Evolutionary conservation across 768 basidiomycete species (phyloP), one percentile per base, ranked within the genome.

Genomic region (Lactarius hengduanensis): DNA sequence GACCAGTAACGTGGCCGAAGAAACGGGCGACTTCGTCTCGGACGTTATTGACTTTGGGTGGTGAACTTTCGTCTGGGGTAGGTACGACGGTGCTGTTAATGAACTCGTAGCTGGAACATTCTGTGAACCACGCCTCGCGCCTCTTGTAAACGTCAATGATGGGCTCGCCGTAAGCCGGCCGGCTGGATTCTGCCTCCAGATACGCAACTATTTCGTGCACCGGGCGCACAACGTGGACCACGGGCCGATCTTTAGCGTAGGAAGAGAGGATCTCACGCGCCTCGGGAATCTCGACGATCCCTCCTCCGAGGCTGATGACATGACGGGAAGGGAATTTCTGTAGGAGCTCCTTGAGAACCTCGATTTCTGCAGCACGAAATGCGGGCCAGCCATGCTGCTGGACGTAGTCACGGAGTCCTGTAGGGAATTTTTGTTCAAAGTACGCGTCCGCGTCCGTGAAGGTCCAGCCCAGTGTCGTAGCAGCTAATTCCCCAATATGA

Each of bases 241-340:
- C 92, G 7, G 87, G 85, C 4, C 92, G 91, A 22, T 74, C 80
- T 38, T 76, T 77, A 36, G 81, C 81, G 74, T 92, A 95, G 20
- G 81, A 76, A 75, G 87, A 83, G 66, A 99, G 80, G 4, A 92
- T 72, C 20, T 90, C 80, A 36, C 96, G 81, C 15, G 93, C 90
- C 50, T 80, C 83, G 1, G 87, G 82, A 0, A 87, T 91, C 77
- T 99, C 96, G 36, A 98, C 93, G 64, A 98, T 87, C 0, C 96
- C 96, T 4, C 97, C 97, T 3, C 97, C 96, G 22, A 97, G 86
- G 69, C 91, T 94, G 75, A 98, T 85, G 62, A 98, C 82, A 76
- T 94, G 87, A 0, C 81, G 82, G 5, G 82, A 78, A 50, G 82
- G 78, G 60, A 84, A 80, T 15, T 80, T 78, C 20, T 76, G 72